Base-by-base conservation (phyloP, 768 basidiomycete species). In the Auriscalpium vulgare region DNA sequence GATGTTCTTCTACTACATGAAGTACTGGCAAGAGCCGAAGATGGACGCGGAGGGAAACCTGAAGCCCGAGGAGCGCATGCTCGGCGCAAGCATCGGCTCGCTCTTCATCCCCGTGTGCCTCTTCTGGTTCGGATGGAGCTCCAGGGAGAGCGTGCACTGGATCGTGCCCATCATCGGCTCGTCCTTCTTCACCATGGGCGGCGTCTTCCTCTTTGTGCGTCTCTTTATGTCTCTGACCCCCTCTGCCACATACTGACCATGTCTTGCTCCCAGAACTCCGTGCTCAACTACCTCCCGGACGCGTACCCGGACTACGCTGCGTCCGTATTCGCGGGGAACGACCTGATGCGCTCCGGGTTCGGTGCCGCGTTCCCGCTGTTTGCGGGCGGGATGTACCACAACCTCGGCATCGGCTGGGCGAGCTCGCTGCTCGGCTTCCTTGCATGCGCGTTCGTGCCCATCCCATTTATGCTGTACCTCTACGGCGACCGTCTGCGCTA, bases 51-150 rank as follows among this genome's bases (percentile, higher is more conserved):
- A 43, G 14, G 40, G 40, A 6, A 14, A 13, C 40, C 40, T 43
- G 40, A 13, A 17, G 13, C 29, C 17, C 13, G 19, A 48, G 47
- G 47, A 34, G 17, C 19, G 17, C 13, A 34, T 34, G 47, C 17
- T 48, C 6, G 47, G 47, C 21, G 47, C 47, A 21, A 48, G 17
- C 21, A 48, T 48, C 47, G 47, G 47, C 4, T 13, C 29, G 47
- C 21, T 48, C 16, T 34, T 48, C 16, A 48, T 48, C 7, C 47
- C 47, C 47, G 21, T 48, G 13, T 34, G 47, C 29, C 56, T 72
- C 53, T 67, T 72, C 55, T 62, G 66, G 53, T 71, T 71, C 57
- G 69, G 68, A 37, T 67, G 66, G 57, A 63, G 67, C 10, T 60
- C 65, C 34, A 55, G 55, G 10, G 51, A 62, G 16, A 61, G 57